phyloP scores from a whole-genome alignment of 495 filamentous ascomycete species.

The Penicillium silybi region DNA sequence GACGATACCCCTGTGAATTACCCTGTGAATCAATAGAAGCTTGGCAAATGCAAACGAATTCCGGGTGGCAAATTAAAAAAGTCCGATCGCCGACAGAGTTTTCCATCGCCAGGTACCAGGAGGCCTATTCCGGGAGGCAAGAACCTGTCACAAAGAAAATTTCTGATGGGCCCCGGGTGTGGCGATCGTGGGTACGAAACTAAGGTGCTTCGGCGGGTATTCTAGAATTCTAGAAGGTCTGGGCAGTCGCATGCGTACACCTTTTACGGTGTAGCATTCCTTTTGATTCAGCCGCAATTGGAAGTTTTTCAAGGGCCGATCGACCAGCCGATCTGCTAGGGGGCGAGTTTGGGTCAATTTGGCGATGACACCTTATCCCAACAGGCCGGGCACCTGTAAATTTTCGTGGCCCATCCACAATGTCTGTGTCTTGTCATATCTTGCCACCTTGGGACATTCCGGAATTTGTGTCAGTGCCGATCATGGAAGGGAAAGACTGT shows the following conservation, averaged over 20 bases:
- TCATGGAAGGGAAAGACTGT: not conserved
- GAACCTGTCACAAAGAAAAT: not conserved
- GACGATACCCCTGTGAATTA: not conserved
- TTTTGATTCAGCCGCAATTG: not conserved
- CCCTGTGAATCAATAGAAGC: not conserved
- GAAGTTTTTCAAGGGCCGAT: too few species aligned
- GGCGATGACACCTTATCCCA: not conserved
- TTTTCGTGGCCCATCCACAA: not conserved
- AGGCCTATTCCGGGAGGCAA: not conserved
- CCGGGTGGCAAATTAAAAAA: not conserved
- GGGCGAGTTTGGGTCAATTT: not conserved
- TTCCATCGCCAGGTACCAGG: not conserved
- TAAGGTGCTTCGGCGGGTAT: conserved; percentile 19
- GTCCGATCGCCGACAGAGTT: not conserved
- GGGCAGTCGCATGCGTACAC: conserved; percentile 1
- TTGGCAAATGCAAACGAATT: not conserved
- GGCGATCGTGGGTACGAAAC: conserved; percentile 16
- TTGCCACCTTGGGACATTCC: not conserved
- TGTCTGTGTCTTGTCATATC: not conserved
- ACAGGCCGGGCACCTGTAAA: not conserved
- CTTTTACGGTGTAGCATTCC: not conserved
- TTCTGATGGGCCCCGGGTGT: conserved; percentile 5
- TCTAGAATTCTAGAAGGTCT: conserved; percentile 29
- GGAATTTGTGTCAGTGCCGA: not conserved
- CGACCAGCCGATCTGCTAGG: too few species aligned